A percentile compares a stretch with the other conserved stretches of the same genome.
Evolutionary conservation across 805 yeast genomes (phyloP).

Genomic region (Huiozyma sinensis): DNA sequence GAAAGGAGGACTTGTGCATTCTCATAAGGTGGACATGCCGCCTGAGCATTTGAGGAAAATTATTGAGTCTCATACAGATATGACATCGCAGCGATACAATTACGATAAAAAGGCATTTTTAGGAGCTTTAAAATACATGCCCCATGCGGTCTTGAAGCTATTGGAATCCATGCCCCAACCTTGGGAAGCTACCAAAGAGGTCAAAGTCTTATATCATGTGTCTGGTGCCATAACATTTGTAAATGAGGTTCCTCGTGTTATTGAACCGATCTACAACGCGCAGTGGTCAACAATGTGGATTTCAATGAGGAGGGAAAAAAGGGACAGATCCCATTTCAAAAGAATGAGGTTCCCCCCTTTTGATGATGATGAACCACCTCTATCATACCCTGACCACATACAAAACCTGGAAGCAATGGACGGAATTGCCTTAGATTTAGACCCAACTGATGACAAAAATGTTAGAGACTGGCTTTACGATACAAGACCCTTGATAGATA

Average conservation of each 20-base stretch:
- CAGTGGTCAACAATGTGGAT: slow-evolving; percentile 95
- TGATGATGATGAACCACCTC: slow-evolving; percentile 94
- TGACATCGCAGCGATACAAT: slow-evolving; percentile 67
- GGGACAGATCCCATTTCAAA: slow-evolving; percentile 81
- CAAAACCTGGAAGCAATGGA: slow-evolving; percentile 64
- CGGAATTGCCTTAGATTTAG: slow-evolving; percentile 58
- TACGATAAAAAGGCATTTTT: slow-evolving; percentile 79
- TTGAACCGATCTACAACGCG: slow-evolving; percentile 82
- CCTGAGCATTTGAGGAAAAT: slow-evolving; percentile 87
- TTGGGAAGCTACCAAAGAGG: slow-evolving; percentile 85
- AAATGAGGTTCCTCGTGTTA: slow-evolving; percentile 82
- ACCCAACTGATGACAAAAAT: slow-evolving; percentile 47
- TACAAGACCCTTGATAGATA: slow-evolving; percentile 57
- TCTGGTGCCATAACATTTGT: slow-evolving; percentile 95
- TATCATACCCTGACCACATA: slow-evolving; percentile 71
- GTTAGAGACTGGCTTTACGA: slow-evolving; percentile 76
- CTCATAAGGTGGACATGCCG: slow-evolving; percentile 74
- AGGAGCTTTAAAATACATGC: slow-evolving; percentile 89
- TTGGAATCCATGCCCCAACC: slow-evolving; percentile 98
- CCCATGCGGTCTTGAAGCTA: slow-evolving; percentile 84
- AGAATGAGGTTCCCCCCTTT: slow-evolving; percentile 92
- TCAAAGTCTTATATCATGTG: slow-evolving; percentile 76
- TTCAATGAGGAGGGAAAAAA: slow-evolving; percentile 87
- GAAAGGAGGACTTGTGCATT: slow-evolving; percentile 36
- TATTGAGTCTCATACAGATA: slow-evolving; percentile 73